phyloP scores from a whole-genome alignment of 257 asterid species.

The Pogostemon cablin region DNA sequence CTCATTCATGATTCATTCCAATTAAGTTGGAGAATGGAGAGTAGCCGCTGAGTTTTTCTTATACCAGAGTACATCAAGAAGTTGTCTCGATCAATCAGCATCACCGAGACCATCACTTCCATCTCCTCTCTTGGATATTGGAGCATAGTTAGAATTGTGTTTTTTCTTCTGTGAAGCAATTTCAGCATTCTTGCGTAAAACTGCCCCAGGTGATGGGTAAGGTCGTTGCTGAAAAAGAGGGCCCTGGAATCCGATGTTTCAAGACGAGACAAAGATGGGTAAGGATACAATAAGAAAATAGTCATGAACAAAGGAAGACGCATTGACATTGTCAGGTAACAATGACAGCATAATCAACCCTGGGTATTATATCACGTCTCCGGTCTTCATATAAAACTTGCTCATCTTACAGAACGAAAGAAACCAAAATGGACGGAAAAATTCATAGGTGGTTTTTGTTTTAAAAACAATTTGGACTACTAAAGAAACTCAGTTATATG shows the following conservation, averaged over 20 bases:
- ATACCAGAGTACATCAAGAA: not conserved
- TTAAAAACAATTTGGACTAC: not conserved
- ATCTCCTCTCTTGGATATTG: constrained; percentile 96
- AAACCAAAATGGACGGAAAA: not conserved
- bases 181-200: constrained; percentile 93
- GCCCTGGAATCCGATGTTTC: constrained; percentile 61
- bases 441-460: not conserved
- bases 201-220: constrained; percentile 97
- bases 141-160: constrained; percentile 51
- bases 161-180: constrained; percentile 80
- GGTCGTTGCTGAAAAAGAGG: constrained; percentile 99
- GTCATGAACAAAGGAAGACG: not conserved
- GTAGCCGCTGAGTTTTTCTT: not conserved
- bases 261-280: not conserved
- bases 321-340: too few relatives aligned
- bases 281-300: constrained; percentile 1
- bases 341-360: too few relatives aligned
- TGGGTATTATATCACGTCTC: too few relatives aligned
- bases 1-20: not conserved
- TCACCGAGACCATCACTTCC: constrained; percentile 98
- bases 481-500: not conserved
- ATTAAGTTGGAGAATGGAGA: constrained; percentile 8
- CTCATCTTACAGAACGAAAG: not conserved
- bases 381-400: not conserved
- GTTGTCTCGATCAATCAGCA: constrained; percentile 58